Evolutionary conservation across 495 filamentous ascomycete species (phyloP).

Genomic region (Collariella sp.): DNA sequence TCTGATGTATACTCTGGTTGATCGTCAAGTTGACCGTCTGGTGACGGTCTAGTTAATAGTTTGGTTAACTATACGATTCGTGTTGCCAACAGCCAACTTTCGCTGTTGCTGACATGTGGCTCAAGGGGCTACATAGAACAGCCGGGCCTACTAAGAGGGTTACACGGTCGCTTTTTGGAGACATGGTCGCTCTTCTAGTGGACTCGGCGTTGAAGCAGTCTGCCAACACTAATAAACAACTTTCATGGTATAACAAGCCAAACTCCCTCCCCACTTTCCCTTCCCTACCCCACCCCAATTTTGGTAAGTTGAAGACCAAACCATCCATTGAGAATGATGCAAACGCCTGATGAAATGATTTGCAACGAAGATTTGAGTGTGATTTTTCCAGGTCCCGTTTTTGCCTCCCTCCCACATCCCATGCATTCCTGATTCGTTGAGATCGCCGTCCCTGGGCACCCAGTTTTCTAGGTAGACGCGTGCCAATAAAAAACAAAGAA

Average conservation of each 20-base stretch:
- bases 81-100: too few species aligned
- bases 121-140: too few species aligned
- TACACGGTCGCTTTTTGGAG: too few species aligned
- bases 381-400: conserved; percentile 27
- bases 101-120: too few species aligned
- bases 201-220: conserved; percentile 35
- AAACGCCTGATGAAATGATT: conserved; percentile 32
- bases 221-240: conserved; percentile 5
- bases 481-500: conserved; percentile 17
- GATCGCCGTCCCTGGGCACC: conserved; percentile 16
- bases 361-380: conserved; percentile 26
- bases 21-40: too few species aligned
- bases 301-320: conserved; percentile 31
- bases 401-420: conserved; percentile 3
- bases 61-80: too few species aligned
- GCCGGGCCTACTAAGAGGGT: too few species aligned
- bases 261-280: conserved; percentile 12
- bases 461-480: conserved; percentile 7
- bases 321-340: conserved; percentile 25
- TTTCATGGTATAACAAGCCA: conserved; percentile 15
- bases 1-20: too few species aligned
- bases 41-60: too few species aligned
- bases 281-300: conserved; percentile 19
- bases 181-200: too few species aligned
- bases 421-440: conserved; percentile 22